phyloP scores from a whole-genome alignment of 1,139 yeast species.

The Candida pseudoviswanathii region DNA sequence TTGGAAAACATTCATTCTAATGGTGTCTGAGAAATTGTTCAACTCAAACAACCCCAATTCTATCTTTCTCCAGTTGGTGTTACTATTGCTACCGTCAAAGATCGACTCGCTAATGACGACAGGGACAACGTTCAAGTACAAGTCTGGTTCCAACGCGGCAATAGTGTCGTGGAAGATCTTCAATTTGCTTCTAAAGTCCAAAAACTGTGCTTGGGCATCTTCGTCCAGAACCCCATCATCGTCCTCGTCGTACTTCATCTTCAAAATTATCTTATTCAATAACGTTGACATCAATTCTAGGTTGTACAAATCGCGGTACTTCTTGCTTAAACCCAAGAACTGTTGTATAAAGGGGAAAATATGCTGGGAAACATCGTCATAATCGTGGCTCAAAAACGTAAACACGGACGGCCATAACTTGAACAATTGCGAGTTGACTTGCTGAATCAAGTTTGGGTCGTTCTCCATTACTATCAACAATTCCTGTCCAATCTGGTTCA shows the following conservation, averaged over 20 bases:
- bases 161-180: constrained; percentile 84
- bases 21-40: constrained; percentile 74
- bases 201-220: constrained; percentile 73
- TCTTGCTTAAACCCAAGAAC: constrained; percentile 71
- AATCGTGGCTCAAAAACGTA: constrained; percentile 73
- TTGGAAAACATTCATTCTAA: constrained; percentile 72
- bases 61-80: constrained; percentile 64
- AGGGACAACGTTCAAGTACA: constrained; percentile 73
- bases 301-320: constrained; percentile 38
- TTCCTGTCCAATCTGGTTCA: constrained; percentile 77
- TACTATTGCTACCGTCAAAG: constrained; percentile 26
- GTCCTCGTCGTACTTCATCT: constrained; percentile 78
- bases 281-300: constrained; percentile 61
- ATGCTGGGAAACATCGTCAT: constrained; percentile 85
- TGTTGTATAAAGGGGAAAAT: constrained; percentile 80
- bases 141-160: constrained; percentile 70
- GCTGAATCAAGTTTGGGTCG: constrained; percentile 49
- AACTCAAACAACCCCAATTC: constrained; percentile 88
- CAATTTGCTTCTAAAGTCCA: constrained; percentile 72
- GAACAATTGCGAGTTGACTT: constrained; percentile 31
- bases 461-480: constrained; percentile 63
- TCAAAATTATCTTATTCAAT: constrained; percentile 68
- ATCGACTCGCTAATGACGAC: constrained; percentile 64
- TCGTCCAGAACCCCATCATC: constrained; percentile 65
- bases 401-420: constrained; percentile 72